Percentiles rank a stretch among this genome's conserved stretches.
phyloP scores from a whole-genome alignment of 2,329 filamentous ascomycete genomes.

The Chaetomiaceae sp. region DNA sequence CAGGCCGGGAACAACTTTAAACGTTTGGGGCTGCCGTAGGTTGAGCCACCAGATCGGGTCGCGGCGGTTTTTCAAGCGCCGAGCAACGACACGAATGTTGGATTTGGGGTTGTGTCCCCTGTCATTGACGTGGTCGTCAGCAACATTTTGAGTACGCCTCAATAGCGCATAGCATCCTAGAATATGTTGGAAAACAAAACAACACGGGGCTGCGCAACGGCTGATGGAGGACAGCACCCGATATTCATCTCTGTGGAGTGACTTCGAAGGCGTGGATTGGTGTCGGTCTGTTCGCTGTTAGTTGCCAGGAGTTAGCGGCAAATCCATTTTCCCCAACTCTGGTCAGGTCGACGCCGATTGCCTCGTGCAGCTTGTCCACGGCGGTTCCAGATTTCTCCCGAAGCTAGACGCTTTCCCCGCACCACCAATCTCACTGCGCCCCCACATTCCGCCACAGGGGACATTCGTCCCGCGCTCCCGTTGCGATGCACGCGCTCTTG shows the following conservation, averaged over 20 bases:
- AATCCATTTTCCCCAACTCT: slow-evolving; percentile 26
- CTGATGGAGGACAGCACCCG: no score
- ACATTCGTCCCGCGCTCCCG: not conserved
- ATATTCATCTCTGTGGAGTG: no score
- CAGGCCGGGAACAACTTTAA: slow-evolving; percentile 3
- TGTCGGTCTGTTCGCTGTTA: not conserved
- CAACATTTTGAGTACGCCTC: no score
- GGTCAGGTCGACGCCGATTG: slow-evolving; percentile 5
- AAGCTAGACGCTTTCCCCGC: slow-evolving; percentile 17
- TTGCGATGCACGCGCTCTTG: slow-evolving; percentile 1
- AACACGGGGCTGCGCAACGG: not conserved
- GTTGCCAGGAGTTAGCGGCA: slow-evolving; percentile 12
- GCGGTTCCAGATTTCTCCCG: slow-evolving; percentile 16
- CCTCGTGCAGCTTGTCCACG: slow-evolving; percentile 3
- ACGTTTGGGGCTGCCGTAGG: no score
- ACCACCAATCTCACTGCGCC: slow-evolving; percentile 8
- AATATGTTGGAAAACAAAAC: not conserved
- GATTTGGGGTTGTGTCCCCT: no score
- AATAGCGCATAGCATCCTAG: not conserved
- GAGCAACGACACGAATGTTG: not conserved
- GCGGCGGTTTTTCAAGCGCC: slow-evolving; percentile 15
- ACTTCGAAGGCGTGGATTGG: not conserved
- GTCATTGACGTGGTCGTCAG: no score
- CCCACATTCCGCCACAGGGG: slow-evolving; percentile 9
- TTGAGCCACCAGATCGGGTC: not conserved